Conservation (phyloP, 2,329 filamentous ascomycete species). For the Aspergillus sp. region DNA sequence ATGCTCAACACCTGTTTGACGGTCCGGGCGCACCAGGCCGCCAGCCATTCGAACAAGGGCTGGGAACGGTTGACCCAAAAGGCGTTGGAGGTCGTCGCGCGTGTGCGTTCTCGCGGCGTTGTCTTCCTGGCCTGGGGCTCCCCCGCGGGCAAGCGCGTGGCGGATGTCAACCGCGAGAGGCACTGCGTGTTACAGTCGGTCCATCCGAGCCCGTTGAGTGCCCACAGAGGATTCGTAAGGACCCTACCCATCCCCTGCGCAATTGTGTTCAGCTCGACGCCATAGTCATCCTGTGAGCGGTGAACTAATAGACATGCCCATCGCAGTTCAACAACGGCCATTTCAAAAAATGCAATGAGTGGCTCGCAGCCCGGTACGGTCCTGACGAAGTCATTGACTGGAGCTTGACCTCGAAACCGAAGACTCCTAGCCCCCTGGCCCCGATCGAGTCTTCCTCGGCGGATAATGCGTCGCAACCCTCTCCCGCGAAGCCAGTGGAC, state of each 20-base stretch:
- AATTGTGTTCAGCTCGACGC: not conserved
- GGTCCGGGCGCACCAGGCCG: constrained; percentile 83
- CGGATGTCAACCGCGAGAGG: constrained; percentile 67
- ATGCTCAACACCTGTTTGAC: constrained; percentile 95
- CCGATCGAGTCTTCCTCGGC: constrained; percentile 15
- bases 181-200: constrained; percentile 84
- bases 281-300: not conserved
- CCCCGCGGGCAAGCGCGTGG: constrained; percentile 76
- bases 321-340: constrained; percentile 43
- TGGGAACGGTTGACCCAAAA: constrained; percentile 94
- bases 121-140: constrained; percentile 95
- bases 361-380: constrained; percentile 78
- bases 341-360: constrained; percentile 55
- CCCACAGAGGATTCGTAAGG: constrained; percentile 71
- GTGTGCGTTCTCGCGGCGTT: constrained; percentile 74
- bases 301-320: not conserved
- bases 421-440: constrained; percentile 14
- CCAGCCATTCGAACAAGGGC: constrained; percentile 79
- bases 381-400: constrained; percentile 81
- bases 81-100: constrained; percentile 82
- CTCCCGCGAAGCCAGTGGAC: constrained; percentile 8
- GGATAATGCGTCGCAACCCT: constrained; percentile 23
- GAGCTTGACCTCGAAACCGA: constrained; percentile 55
- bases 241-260: not conserved
- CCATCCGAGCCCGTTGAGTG: constrained; percentile 92